Conservation (phyloP, 208 protist species). For the Sergeia podlipaevii region DNA sequence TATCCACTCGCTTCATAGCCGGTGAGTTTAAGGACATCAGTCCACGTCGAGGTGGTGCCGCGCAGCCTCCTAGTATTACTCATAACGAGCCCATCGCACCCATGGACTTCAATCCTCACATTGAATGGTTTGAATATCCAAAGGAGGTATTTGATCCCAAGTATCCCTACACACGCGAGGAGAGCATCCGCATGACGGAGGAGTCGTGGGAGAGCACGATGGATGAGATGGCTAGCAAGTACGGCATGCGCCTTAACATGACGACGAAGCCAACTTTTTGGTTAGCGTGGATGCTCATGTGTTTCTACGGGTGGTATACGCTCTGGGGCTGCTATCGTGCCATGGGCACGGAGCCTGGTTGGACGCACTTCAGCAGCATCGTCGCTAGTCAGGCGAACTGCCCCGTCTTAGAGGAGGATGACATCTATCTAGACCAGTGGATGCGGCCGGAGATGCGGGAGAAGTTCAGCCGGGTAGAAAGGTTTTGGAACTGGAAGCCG, state of each 20-base stretch:
- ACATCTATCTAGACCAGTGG: constrained; percentile 90
- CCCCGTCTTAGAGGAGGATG: constrained; percentile 84
- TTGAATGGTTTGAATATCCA: constrained; percentile 91
- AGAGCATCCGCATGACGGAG: constrained; percentile 88
- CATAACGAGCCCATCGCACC: constrained; percentile 83
- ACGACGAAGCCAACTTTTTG: constrained; percentile 83
- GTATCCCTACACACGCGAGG: constrained; percentile 88
- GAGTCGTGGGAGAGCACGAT: constrained; percentile 87
- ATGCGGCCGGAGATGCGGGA: constrained; percentile 81
- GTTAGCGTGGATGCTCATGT: constrained; percentile 79
- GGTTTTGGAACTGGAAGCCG: constrained; percentile 91
- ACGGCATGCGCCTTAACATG: constrained; percentile 87
- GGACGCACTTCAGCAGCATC: constrained; percentile 71
- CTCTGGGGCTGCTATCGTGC: constrained; percentile 88
- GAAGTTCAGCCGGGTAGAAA: constrained; percentile 73
- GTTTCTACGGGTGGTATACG: constrained; percentile 87
- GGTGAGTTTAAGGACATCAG: constrained; percentile 55
- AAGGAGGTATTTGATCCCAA: constrained; percentile 89
- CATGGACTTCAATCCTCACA: constrained; percentile 91
- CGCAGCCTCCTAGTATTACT: constrained; percentile 60
- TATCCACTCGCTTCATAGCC: constrained; percentile 35
- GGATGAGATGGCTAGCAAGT: constrained; percentile 88
- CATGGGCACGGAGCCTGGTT: constrained; percentile 80
- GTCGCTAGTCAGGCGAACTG: constrained; percentile 68
- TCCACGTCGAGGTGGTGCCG: constrained; percentile 20